A percentile compares a stretch with the other conserved stretches of the same genome.
phyloP scores from a whole-genome alignment of 257 asterid genomes.

The Fraxinus quadrangulata region DNA sequence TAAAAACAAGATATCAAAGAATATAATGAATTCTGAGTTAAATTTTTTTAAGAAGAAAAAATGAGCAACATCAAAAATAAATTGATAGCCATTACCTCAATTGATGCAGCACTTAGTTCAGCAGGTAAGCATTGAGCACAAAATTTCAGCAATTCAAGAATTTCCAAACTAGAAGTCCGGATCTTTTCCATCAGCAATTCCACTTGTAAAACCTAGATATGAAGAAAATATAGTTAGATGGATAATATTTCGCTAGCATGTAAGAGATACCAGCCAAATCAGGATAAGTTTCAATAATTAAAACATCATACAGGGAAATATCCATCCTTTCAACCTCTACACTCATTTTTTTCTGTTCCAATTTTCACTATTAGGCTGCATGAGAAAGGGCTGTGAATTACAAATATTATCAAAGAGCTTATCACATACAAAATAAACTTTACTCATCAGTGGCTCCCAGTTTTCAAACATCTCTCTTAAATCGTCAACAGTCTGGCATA shows the following conservation, averaged over 20 bases:
- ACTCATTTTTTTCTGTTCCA: neutral
- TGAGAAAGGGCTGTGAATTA: constrained; percentile 14
- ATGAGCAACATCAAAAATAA: constrained; percentile 10
- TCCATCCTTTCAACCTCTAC: constrained; percentile 5
- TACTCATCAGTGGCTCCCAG: constrained; percentile 81
- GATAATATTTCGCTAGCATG: neutral
- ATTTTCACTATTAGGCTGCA: neutral
- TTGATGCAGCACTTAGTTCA: constrained; percentile 58
- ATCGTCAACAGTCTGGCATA: constrained; percentile 60
- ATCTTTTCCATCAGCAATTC: constrained; percentile 57
- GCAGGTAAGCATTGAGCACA: constrained; percentile 46
- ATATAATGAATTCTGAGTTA: neutral
- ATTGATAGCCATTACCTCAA: constrained; percentile 59
- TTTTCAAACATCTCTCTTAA: constrained; percentile 58
- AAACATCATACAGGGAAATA: constrained; percentile 6
- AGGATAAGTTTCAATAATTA: neutral
- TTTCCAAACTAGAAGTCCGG: constrained; percentile 55
- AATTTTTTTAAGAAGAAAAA: constrained; percentile 14
- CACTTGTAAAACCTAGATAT: constrained; percentile 65
- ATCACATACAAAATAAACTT: constrained; percentile 74
- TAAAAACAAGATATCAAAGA: neutral
- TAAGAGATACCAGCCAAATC: neutral
- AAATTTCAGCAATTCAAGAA: constrained; percentile 64
- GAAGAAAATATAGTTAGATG: constrained; percentile 33
- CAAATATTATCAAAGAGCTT: neutral